Conservation (phyloP, 2,329 filamentous ascomycete species). For the Aschersonia sp. region DNA sequence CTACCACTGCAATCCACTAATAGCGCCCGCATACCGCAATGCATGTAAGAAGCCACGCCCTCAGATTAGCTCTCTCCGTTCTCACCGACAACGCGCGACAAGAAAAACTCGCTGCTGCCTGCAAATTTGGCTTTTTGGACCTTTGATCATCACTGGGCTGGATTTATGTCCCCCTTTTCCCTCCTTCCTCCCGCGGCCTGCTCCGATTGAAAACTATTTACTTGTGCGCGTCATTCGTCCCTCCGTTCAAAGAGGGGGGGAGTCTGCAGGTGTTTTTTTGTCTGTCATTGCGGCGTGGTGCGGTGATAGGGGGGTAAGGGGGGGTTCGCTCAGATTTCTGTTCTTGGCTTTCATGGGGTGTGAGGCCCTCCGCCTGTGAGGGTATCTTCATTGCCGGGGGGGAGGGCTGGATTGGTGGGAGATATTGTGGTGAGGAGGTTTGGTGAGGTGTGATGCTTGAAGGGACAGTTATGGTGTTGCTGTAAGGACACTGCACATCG, state of each 20-base stretch:
- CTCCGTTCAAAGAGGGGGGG: not conserved
- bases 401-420: too few relatives aligned
- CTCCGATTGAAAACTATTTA: slow-evolving; percentile 41
- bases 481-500: too few relatives aligned
- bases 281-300: slow-evolving; percentile 20
- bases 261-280: slow-evolving; percentile 3
- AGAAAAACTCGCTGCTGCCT: slow-evolving; percentile 24
- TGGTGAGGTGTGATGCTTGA: too few relatives aligned
- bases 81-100: slow-evolving; percentile 32
- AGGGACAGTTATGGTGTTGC: too few relatives aligned
- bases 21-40: not conserved
- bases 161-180: not conserved
- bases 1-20: too few relatives aligned
- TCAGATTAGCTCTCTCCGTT: slow-evolving; percentile 45
- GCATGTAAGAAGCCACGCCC: slow-evolving; percentile 14
- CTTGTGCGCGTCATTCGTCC: not conserved
- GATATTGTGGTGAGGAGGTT: too few relatives aligned
- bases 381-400: too few relatives aligned
- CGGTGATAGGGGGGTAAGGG: not conserved
- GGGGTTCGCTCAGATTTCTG: slow-evolving; percentile 33
- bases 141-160: slow-evolving; percentile 34
- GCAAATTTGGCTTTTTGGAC: slow-evolving; percentile 46
- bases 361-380: too few relatives aligned
- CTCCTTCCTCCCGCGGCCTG: slow-evolving; percentile 15
- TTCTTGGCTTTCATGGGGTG: slow-evolving; percentile 14